Base-by-base conservation (phyloP, 1,284 basidiomycete genomes). In the Papiliotrema laurentii region DNA sequence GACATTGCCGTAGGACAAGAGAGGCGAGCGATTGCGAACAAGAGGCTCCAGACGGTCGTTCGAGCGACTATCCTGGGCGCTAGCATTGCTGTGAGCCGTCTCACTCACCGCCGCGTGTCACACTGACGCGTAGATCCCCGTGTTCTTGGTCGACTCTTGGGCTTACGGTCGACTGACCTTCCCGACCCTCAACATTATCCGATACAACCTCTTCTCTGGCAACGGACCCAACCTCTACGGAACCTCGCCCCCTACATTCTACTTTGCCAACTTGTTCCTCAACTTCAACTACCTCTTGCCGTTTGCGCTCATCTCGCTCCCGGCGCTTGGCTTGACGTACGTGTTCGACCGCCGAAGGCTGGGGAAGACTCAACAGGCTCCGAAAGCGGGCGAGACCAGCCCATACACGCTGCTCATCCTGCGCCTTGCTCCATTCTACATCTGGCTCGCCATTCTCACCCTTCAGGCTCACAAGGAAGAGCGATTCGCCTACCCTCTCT, bases 391-490 rank as follows among this genome's bases (percentile, higher is more conserved):
- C 54, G 69, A 75, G 60, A 66, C 69, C 19, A 89, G 86, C 35
- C 87, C 88, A 0, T 90, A 83, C 64, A 83, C 80, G 0, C 73
- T 93, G 26, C 76, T 97, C 35, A 79, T 79, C 0, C 65, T 93
- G 47, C 81, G 93, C 37, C 76, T 97, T 16, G 72, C 81, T 5
- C 92, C 92, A 1, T 81, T 94, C 61, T 97, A 98, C 75, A 60
- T 97, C 25, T 98, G 96, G 93, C 66, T 87, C 41, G 79, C 71
- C 2, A 83, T 96, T 56, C 76, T 99, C 55, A 84, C 82, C 7
- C 55, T 78, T 2, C 96, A 98, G 74, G 75, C 86, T 5, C 96
- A 98, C 76, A 98, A 98, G 76, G 96, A 99, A 73, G 96, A 98
- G 70, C 80, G 96, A 22, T 98, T 99, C 77, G 87, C 98, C 84